These are phyloP conservation scores for Auriculariales sp. DNA, from an alignment of 768 basidiomycete genomes.

Conservation along the genomic window DNA sequence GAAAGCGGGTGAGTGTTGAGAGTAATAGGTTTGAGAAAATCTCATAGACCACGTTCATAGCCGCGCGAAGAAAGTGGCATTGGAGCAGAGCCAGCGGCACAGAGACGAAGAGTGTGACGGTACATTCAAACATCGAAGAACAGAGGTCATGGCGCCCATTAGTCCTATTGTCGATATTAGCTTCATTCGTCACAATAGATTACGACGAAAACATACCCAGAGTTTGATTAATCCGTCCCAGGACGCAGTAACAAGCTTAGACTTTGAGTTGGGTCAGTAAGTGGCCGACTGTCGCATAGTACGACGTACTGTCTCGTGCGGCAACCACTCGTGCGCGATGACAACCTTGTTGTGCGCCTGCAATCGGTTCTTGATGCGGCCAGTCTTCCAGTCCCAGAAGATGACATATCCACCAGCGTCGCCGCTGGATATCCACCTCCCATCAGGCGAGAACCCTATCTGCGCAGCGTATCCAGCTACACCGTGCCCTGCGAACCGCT, in stretches of 20 bases:
- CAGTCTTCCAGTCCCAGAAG: conserved; percentile 99
- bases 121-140: too few species aligned
- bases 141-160: too few species aligned
- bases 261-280: conserved; percentile 31
- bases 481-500: conserved; percentile 93
- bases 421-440: conserved; percentile 95
- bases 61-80: too few species aligned
- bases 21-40: too few species aligned
- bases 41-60: too few species aligned
- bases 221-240: conserved; percentile 98
- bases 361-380: conserved; percentile 80
- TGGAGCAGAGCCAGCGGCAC: too few species aligned
- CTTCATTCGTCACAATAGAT: too few species aligned
- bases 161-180: too few species aligned
- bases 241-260: conserved; percentile 90
- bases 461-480: conserved; percentile 96
- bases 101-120: too few species aligned
- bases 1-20: too few species aligned
- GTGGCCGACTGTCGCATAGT: not conserved
- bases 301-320: conserved; percentile 80
- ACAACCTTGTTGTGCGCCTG: conserved; percentile 92
- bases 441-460: conserved; percentile 95
- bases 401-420: conserved; percentile 91
- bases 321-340: conserved; percentile 94
- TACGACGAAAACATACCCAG: conserved; percentile 51